Percentiles rank a stretch among this genome's conserved stretches.
phyloP scores from a whole-genome alignment of 2,329 filamentous ascomycete species.

The Ophioceras dolichostomum region DNA sequence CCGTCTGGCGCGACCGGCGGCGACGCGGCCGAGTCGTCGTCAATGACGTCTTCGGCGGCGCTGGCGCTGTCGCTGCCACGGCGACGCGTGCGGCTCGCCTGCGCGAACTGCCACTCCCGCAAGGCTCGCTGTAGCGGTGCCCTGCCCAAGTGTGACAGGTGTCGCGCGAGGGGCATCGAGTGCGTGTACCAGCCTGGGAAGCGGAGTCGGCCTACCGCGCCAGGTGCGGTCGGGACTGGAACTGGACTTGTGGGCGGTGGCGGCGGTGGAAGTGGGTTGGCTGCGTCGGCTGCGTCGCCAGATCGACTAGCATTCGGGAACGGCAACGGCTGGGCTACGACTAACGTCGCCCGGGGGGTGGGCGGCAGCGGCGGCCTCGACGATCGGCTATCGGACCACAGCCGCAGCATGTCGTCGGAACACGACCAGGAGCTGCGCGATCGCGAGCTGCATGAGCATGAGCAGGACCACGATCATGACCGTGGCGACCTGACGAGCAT shows the following conservation, averaged over 20 bases:
- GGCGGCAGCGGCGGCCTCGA: background rate
- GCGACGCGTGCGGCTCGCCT: slow-evolving; percentile 43
- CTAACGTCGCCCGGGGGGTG: too few species aligned
- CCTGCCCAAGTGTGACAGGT: slow-evolving; percentile 39
- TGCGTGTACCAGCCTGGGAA: slow-evolving; percentile 42
- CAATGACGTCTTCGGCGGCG: too few species aligned
- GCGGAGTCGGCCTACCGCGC: slow-evolving; percentile 18
- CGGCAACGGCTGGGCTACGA: too few species aligned
- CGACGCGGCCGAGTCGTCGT: slow-evolving; percentile 20
- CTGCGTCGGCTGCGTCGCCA: background rate
- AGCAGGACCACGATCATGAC: too few species aligned
- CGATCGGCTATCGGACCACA: background rate
- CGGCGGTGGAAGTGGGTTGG: background rate
- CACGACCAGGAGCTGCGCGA: too few species aligned
- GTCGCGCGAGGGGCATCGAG: slow-evolving; percentile 38
- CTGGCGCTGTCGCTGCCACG: slow-evolving; percentile 33
- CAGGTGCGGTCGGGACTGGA: too few species aligned
- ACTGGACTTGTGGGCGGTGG: too few species aligned
- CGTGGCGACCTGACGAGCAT: slow-evolving; percentile 10
- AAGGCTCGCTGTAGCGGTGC: slow-evolving; percentile 49
- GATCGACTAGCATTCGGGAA: too few species aligned
- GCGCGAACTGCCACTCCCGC: slow-evolving; percentile 43
- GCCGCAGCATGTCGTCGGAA: slow-evolving; percentile 3
- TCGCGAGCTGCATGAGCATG: too few species aligned
- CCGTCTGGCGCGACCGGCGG: slow-evolving; percentile 12